Percentiles rank a stretch among this genome's conserved stretches.
phyloP scores from a whole-genome alignment of 2,329 filamentous ascomycete species.

The Aspergillus pseudotamarii region DNA sequence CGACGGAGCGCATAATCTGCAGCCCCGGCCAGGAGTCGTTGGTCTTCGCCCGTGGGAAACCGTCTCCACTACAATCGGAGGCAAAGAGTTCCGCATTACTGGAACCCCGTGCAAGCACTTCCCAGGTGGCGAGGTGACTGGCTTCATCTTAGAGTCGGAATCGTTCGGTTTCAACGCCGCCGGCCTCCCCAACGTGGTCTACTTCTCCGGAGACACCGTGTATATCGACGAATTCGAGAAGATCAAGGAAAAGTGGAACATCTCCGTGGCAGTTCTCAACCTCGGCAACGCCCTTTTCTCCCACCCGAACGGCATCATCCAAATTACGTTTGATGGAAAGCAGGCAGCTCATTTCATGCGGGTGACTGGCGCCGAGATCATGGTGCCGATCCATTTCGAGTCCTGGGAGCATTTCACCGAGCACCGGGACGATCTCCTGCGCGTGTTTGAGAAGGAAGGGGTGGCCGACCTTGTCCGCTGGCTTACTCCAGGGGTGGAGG shows the following conservation, averaged over 20 bases:
- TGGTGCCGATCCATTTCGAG: conserved; percentile 55
- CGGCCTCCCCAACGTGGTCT: conserved; percentile 50
- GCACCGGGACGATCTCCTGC: conserved; percentile 23
- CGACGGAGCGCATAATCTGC: conserved; percentile 48
- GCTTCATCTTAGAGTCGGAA: conserved; percentile 45
- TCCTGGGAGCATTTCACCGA: conserved; percentile 51
- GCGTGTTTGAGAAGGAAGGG: background rate
- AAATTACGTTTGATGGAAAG: conserved; percentile 51
- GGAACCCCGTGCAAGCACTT: conserved; percentile 50
- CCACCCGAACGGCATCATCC: conserved; percentile 32
- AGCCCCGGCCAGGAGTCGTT: conserved; percentile 46
- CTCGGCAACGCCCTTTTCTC: conserved; percentile 37
- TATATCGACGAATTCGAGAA: conserved; percentile 46
- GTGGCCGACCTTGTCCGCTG: background rate
- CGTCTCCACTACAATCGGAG: conserved; percentile 29
- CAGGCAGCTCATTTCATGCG: conserved; percentile 44
- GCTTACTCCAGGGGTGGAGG: background rate
- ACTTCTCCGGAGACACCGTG: conserved; percentile 55
- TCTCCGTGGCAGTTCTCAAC: conserved; percentile 47
- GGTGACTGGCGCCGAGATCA: conserved; percentile 43
- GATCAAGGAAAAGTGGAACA: conserved; percentile 41
- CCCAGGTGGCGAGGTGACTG: conserved; percentile 49
- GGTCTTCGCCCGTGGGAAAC: conserved; percentile 48
- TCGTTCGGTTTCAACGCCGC: conserved; percentile 41
- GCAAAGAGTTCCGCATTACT: conserved; percentile 43